These are phyloP conservation scores for Actinidia arguta DNA, from an alignment of 179 eudicot species.

Conservation along the genomic window DNA sequence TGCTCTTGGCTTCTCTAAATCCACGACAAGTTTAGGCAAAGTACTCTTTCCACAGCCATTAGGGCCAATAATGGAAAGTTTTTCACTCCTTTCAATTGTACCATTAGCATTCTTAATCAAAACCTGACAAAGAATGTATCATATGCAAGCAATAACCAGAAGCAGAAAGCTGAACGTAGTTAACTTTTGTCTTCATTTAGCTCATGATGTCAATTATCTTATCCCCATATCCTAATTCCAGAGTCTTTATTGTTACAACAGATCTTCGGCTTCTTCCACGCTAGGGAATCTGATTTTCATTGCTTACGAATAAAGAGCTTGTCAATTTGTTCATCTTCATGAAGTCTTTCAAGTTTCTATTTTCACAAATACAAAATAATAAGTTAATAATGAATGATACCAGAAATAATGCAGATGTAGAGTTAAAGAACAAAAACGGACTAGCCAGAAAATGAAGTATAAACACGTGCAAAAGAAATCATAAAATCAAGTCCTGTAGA, in stretches of 20 bases:
- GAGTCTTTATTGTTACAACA: conserved; percentile 68
- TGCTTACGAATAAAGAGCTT: conserved; percentile 96
- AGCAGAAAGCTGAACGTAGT: conserved; percentile 4
- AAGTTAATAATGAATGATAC: background rate
- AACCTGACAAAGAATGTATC: conserved; percentile 49
- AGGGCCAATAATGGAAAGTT: conserved; percentile 94
- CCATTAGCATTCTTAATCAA: conserved; percentile 76
- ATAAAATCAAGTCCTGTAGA: background rate
- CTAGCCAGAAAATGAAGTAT: background rate
- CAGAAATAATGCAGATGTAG: background rate
- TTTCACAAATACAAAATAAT: conserved; percentile 4
- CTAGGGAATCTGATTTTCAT: conserved; percentile 95
- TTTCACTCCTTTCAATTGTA: conserved; percentile 87
- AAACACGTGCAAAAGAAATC: background rate
- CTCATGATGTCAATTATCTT: conserved; percentile 42
- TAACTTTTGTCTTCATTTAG: background rate
- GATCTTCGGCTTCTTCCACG: conserved; percentile 93
- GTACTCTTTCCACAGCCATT: conserved; percentile 99
- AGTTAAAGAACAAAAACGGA: background rate
- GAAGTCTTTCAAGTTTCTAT: conserved; percentile 95
- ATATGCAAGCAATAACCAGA: conserved; percentile 9
- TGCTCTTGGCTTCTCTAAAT: conserved; percentile 65
- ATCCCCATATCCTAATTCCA: conserved; percentile 80
- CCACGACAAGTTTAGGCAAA: conserved; percentile 85
- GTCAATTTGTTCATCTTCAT: conserved; percentile 87